Evolutionary conservation across 192 early-diverging fungal genomes (phyloP).

Genomic region (Nowakowskiella sp.): DNA sequence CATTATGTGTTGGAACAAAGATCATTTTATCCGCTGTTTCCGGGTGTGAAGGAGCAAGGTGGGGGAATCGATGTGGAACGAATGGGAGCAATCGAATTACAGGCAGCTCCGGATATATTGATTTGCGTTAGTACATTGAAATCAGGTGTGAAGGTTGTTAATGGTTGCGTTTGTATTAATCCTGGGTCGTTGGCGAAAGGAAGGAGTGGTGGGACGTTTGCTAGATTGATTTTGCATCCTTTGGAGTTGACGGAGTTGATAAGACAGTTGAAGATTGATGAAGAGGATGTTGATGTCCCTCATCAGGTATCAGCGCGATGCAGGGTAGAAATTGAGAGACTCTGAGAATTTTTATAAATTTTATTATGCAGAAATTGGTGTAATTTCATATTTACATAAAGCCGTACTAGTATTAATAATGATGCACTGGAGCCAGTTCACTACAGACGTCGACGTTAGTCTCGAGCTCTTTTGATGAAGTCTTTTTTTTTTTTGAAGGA

Average conservation of each 20-base stretch:
- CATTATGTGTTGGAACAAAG: conserved; percentile 75
- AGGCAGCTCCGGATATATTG: conserved; percentile 73
- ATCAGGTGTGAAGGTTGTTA: conserved; percentile 62
- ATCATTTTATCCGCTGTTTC: conserved; percentile 79
- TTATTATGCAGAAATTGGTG: too few species aligned
- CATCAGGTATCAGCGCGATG: conserved; percentile 24
- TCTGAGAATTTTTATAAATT: too few species aligned
- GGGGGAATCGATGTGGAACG: conserved; percentile 26
- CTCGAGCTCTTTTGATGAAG: too few species aligned
- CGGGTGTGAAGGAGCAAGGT: too few species aligned
- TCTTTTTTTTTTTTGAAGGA: too few species aligned
- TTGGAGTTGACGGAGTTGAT: conserved; percentile 24
- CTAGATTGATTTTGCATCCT: conserved; percentile 64
- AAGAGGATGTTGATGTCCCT: conserved; percentile 14
- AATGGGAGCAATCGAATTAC: conserved; percentile 39
- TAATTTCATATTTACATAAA: too few species aligned
- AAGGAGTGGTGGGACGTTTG: conserved; percentile 73
- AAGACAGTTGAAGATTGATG: conserved; percentile 7
- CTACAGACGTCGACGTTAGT: too few species aligned
- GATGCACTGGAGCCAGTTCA: too few species aligned
- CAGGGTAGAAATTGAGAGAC: conserved; percentile 29
- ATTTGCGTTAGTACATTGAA: conserved; percentile 68
- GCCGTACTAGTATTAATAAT: too few species aligned
- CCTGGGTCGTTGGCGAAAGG: conserved; percentile 68
- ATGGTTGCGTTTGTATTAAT: conserved; percentile 74